Conservation (phyloP, 2,329 filamentous ascomycete genomes). For the Pezicula neosporulosa region DNA sequence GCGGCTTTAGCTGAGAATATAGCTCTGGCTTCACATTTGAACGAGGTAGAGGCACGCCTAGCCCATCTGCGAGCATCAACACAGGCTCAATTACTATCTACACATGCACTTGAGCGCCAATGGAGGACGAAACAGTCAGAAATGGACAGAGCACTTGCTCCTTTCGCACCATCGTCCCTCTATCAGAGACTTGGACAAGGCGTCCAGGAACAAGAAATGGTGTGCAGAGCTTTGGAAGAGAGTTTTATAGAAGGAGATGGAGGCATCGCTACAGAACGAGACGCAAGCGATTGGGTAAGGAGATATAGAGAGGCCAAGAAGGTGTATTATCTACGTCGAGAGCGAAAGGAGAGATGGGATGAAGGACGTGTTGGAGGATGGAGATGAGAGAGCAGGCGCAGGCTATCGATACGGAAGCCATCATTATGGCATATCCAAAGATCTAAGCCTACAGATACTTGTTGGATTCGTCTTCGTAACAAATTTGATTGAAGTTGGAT, state of each 20-base stretch:
- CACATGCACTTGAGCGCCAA: slow-evolving; percentile 85
- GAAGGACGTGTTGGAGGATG: slow-evolving; percentile 93
- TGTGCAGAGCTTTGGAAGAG: slow-evolving; percentile 84
- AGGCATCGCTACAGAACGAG: slow-evolving; percentile 69
- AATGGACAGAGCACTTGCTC: slow-evolving; percentile 79
- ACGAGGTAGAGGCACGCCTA: slow-evolving; percentile 55
- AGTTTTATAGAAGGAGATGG: slow-evolving; percentile 66
- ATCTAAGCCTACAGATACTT: too few relatives aligned
- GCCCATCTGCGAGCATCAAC: slow-evolving; percentile 63
- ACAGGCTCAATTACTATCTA: slow-evolving; percentile 76
- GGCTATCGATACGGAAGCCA: neutral
- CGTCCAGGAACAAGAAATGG: slow-evolving; percentile 75
- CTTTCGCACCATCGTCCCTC: slow-evolving; percentile 81
- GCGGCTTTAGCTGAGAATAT: slow-evolving; percentile 69
- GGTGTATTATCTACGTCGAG: slow-evolving; percentile 73
- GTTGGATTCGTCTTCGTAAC: too few relatives aligned
- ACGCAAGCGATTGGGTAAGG: slow-evolving; percentile 80
- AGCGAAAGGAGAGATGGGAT: slow-evolving; percentile 92
- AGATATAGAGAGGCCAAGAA: slow-evolving; percentile 78
- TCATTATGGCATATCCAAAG: too few relatives aligned
- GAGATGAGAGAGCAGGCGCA: slow-evolving; percentile 53
- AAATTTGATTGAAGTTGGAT: too few relatives aligned
- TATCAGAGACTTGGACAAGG: slow-evolving; percentile 78
- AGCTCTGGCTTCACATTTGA: slow-evolving; percentile 60
- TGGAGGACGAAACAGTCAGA: slow-evolving; percentile 87